Percentiles rank a stretch among this genome's conserved stretches.
Conservation (phyloP, 228 moss, liverwort and hornwort species). For the Sphagnum fallax region DNA sequence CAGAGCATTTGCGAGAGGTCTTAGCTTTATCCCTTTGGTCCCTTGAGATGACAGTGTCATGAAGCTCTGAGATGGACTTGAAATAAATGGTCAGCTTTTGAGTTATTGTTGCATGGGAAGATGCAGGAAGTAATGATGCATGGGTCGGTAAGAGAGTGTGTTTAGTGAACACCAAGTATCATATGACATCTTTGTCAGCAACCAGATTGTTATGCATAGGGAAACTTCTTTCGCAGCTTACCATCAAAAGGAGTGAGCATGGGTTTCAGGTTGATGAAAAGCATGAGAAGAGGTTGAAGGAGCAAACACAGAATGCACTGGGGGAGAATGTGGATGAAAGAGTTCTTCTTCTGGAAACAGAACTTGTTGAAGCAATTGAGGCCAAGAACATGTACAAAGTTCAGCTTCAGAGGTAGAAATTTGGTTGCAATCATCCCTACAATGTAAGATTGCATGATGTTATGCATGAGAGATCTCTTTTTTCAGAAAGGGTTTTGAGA, state of each 20-base stretch:
- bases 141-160: background rate
- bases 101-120: too few species aligned
- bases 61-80: too few species aligned
- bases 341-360: conserved; percentile 71
- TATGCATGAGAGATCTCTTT: too few species aligned
- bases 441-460: background rate
- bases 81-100: too few species aligned
- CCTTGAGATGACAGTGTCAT: too few species aligned
- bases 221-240: too few species aligned
- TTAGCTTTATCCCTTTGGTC: conserved; percentile 1
- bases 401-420: conserved; percentile 64
- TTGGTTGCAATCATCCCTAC: background rate
- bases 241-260: background rate
- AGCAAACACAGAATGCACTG: conserved; percentile 63
- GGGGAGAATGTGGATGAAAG: conserved; percentile 65
- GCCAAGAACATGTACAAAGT: conserved; percentile 84
- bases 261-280: conserved; percentile 68
- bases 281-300: conserved; percentile 59
- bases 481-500: too few species aligned
- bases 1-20: conserved; percentile 89
- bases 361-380: conserved; percentile 77
- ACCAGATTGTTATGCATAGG: background rate
- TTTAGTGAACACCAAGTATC: background rate
- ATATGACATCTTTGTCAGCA: conserved; percentile 5
- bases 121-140: background rate